Evolutionary conservation across 2,329 filamentous ascomycete species (phyloP), one percentile per base, ranked within the genome.

Genomic region (Cladosporium sp.): DNA sequence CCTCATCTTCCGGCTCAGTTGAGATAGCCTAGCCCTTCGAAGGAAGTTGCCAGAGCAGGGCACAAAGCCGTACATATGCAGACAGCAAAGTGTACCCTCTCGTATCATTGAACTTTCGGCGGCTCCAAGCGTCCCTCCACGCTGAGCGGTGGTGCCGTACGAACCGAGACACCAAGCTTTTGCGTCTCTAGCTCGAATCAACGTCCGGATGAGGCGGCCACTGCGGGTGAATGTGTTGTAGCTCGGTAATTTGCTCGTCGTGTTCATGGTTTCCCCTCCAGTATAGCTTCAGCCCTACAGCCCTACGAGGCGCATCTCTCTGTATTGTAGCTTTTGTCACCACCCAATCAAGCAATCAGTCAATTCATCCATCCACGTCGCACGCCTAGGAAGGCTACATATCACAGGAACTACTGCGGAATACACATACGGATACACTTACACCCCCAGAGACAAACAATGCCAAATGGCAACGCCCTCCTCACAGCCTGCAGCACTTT

Each of bases 401-500:
- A 21, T 6, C n/a, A 5, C n/a, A 2, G 1, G n/a, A 2, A 47
- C n/a, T 11, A 8, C n/a, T 11, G 41, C 41, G n/a, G n/a, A 47
- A 47, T n/a, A n/a, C 38, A 44, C 15, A n/a, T 4, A 41, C 5
- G n/a, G 2, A 44, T n/a, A 44, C 38, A n/a, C 49, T 4, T 5
- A 52, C 49, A 7, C 1, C 24, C 26, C 28, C 3, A 26, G 15
- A 26, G 12, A 52, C 24, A 12, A 12, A 52, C 28, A 30, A 65
- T 65, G 54, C 64, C 30, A 28, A 51, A 47, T 34, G 34, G 55
- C 24, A 65, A 60, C 11, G 64, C 54, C 26, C 21, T 65, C 26
- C 49, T 38, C 28, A 66, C 64, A 57, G 64, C 64, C 24, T 62
- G 57, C 57, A 66, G 64, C 49, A 62, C 67, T 41, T 73, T 73